Evolutionary conservation across 495 filamentous ascomycete genomes (phyloP).

Genomic region (Neurospora cerealis): DNA sequence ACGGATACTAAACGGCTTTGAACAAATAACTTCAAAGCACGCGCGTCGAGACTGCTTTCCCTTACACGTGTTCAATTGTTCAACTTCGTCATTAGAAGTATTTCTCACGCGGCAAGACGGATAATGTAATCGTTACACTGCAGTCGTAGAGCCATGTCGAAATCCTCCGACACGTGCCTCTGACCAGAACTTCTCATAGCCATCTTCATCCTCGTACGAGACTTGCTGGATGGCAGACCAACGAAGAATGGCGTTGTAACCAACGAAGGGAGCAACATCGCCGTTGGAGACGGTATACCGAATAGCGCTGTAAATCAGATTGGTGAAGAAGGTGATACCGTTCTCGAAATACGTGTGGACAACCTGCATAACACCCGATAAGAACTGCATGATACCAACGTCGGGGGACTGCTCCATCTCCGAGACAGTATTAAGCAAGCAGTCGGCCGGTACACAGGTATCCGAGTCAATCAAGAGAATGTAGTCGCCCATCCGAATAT

Average conservation of each 20-base stretch:
- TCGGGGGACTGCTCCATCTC: slow-evolving; percentile 68
- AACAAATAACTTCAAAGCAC: too few species aligned
- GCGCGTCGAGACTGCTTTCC: too few species aligned
- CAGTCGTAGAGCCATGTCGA: slow-evolving; percentile 65
- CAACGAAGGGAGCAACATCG: slow-evolving; percentile 62
- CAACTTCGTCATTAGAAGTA: slow-evolving; percentile 19
- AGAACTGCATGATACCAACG: slow-evolving; percentile 21
- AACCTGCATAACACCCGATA: too few species aligned
- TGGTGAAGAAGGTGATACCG: slow-evolving; percentile 66
- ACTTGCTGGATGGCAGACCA: slow-evolving; percentile 64
- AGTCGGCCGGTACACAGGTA: slow-evolving; percentile 57
- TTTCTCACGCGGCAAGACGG: slow-evolving; percentile 39
- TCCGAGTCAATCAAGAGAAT: slow-evolving; percentile 58
- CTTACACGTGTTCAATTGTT: too few species aligned
- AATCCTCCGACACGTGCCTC: slow-evolving; percentile 55
- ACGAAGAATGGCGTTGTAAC: slow-evolving; percentile 61
- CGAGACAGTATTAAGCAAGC: slow-evolving; percentile 55
- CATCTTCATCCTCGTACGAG: slow-evolving; percentile 48
- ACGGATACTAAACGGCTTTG: too few species aligned
- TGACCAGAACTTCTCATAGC: slow-evolving; percentile 65
- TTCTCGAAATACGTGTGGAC: slow-evolving; percentile 57
- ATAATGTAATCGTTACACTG: slow-evolving; percentile 56
- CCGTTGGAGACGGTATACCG: slow-evolving; percentile 60
- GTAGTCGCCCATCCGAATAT: slow-evolving; percentile 30
- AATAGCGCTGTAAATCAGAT: slow-evolving; percentile 63